These are phyloP conservation scores for Wickerhamomyces queroliae DNA, from an alignment of 805 yeast genomes.

Conservation along the genomic window DNA sequence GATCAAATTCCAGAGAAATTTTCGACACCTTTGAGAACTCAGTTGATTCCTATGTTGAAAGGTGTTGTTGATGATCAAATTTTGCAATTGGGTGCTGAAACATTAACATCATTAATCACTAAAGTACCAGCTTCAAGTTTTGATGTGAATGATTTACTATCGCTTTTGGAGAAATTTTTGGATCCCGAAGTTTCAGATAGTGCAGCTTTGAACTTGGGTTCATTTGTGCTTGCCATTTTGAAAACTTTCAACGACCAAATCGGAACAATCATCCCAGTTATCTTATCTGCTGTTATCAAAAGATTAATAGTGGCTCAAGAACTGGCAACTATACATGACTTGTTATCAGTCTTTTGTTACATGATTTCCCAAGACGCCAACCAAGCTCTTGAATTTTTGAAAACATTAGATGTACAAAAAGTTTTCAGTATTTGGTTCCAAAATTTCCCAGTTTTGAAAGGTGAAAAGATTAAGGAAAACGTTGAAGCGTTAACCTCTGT, in stretches of 20 bases:
- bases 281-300: slow-evolving; percentile 68
- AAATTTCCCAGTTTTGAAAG: slow-evolving; percentile 75
- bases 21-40: slow-evolving; percentile 40
- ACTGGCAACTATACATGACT: slow-evolving; percentile 68
- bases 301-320: slow-evolving; percentile 65
- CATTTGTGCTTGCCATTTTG: slow-evolving; percentile 53
- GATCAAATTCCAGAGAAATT: slow-evolving; percentile 31
- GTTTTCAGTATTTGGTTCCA: slow-evolving; percentile 79
- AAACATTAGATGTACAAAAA: slow-evolving; percentile 33
- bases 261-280: slow-evolving; percentile 34
- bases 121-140: slow-evolving; percentile 26
- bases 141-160: slow-evolving; percentile 36
- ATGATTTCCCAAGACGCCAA: slow-evolving; percentile 57
- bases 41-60: slow-evolving; percentile 23
- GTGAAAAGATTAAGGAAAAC: slow-evolving; percentile 62
- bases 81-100: slow-evolving; percentile 72
- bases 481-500: slow-evolving; percentile 69
- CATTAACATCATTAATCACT: slow-evolving; percentile 53
- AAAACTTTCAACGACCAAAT: slow-evolving; percentile 41
- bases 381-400: slow-evolving; percentile 59
- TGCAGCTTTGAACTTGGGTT: slow-evolving; percentile 75
- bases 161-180: slow-evolving; percentile 61
- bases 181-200: slow-evolving; percentile 70
- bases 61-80: slow-evolving; percentile 78
- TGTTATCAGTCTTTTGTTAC: slow-evolving; percentile 70